phyloP scores from a whole-genome alignment of 2,329 filamentous ascomycete species.

The Microsporum audouinii region DNA sequence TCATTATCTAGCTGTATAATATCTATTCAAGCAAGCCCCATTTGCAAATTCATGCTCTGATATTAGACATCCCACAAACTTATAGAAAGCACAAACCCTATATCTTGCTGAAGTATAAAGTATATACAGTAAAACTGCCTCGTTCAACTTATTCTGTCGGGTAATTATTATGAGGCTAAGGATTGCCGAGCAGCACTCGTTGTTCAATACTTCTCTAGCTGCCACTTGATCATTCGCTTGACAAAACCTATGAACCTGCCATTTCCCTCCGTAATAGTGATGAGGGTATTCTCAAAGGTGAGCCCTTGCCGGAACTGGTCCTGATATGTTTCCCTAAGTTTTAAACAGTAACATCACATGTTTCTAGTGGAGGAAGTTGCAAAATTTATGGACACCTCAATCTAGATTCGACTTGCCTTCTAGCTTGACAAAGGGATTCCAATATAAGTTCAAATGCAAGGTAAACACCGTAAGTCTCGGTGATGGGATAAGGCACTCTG shows the following conservation, averaged over 20 bases:
- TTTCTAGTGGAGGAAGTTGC: background rate
- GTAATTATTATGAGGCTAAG: background rate
- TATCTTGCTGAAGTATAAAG: background rate
- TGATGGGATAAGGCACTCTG: no score
- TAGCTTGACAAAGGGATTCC: conserved; percentile 29
- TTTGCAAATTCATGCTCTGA: background rate
- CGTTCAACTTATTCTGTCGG: background rate
- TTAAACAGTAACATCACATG: background rate
- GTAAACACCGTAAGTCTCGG: no score
- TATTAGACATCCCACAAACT: background rate
- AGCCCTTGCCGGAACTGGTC: background rate
- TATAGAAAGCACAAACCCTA: background rate
- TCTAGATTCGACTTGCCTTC: conserved; percentile 20
- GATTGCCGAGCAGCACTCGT: background rate
- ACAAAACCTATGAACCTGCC: background rate
- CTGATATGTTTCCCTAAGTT: background rate
- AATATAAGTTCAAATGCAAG: no score
- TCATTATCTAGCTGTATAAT: background rate
- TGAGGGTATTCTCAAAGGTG: background rate
- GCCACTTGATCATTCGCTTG: background rate
- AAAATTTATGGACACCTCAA: conserved; percentile 12
- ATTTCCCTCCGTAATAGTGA: background rate
- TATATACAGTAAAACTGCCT: background rate
- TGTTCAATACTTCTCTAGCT: background rate
- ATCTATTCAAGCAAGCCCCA: background rate